phyloP scores from a whole-genome alignment of 305 asterid species.

The Fraxinus platypoda region DNA sequence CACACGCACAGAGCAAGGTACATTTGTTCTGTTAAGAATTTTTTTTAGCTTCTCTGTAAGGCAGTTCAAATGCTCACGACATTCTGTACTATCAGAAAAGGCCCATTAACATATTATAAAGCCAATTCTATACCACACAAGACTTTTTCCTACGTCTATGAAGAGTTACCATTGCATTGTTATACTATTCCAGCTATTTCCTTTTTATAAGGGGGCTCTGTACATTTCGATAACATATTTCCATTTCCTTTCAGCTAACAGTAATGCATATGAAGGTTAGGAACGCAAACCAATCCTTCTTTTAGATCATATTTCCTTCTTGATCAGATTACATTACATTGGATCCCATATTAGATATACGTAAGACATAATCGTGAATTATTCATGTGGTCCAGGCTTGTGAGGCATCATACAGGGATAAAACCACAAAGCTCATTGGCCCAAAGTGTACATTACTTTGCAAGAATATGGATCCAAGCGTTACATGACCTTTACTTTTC shows the following conservation, averaged over 20 bases:
- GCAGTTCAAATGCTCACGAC: background rate
- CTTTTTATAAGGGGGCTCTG: background rate
- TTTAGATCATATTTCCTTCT: background rate
- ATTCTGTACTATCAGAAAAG: background rate
- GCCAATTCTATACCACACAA: background rate
- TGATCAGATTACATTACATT: background rate
- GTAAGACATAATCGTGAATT: background rate
- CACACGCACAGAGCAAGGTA: background rate
- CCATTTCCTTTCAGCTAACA: background rate
- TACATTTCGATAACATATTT: background rate
- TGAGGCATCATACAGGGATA: background rate
- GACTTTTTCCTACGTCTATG: background rate
- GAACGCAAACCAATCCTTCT: background rate
- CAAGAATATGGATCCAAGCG: background rate
- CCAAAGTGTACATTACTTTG: background rate
- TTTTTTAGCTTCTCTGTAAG: background rate
- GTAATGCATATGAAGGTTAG: background rate
- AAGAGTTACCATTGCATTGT: background rate
- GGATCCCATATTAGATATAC: background rate
- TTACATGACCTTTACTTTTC: background rate
- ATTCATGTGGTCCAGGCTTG: background rate
- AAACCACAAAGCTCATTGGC: background rate
- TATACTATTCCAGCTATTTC: background rate
- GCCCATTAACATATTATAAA: background rate
- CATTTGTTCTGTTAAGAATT: constrained; percentile 7